phyloP scores from a whole-genome alignment of 2,329 filamentous ascomycete species.

The Thermothelomyces thermophilus region DNA sequence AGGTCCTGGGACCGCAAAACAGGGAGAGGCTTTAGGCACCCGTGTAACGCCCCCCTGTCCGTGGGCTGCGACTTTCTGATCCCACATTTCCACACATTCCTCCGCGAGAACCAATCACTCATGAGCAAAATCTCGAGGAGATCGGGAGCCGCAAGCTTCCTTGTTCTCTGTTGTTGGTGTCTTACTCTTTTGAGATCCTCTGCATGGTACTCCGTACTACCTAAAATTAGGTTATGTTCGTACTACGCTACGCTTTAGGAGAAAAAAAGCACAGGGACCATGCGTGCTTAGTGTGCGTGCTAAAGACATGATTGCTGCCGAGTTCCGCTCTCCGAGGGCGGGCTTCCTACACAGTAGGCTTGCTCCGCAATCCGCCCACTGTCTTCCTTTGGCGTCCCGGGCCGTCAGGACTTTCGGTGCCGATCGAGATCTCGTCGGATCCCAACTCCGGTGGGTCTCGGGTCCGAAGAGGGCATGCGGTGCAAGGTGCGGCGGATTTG shows the following conservation, averaged over 20 bases:
- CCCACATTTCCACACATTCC: not conserved
- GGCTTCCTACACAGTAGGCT: not conserved
- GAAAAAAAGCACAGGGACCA: too few species aligned
- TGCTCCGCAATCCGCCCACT: not conserved
- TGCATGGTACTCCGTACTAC: too few species aligned
- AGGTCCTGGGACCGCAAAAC: not conserved
- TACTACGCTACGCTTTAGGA: too few species aligned
- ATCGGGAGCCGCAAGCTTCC: not conserved
- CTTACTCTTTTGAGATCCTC: too few species aligned
- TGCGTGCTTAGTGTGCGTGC: too few species aligned
- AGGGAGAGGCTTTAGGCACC: constrained; percentile 16
- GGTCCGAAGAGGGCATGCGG: not conserved
- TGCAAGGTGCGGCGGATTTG: not conserved
- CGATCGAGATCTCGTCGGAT: not conserved
- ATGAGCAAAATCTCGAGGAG: not conserved
- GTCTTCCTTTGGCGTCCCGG: not conserved
- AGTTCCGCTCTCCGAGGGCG: not conserved
- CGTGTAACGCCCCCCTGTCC: constrained; percentile 11
- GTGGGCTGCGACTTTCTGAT: not conserved
- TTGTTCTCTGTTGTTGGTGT: not conserved
- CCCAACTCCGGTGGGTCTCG: not conserved
- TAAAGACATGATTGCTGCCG: too few species aligned
- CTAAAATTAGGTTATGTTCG: too few species aligned
- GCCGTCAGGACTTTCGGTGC: constrained; percentile 2
- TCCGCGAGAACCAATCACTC: not conserved